Evolutionary conservation across 345 rosid species (phyloP), one percentile per base, ranked within the genome.

Genomic region (Conringia planisiliqua): DNA sequence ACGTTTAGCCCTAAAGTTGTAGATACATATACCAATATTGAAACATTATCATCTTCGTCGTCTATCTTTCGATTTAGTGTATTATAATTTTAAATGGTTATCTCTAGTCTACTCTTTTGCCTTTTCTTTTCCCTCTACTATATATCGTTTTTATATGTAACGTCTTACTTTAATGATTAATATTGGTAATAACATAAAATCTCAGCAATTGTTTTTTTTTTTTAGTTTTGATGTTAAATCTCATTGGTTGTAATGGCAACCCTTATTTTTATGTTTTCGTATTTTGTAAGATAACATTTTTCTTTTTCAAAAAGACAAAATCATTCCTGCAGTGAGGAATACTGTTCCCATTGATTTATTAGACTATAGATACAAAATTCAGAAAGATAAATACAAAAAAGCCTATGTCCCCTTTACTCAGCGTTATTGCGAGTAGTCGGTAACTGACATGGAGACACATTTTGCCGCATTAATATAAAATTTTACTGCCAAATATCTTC

Each of bases 1-100:
- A 32, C 77, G 71, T 32, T 43, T 73, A 54, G 38, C 12, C 35
- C 55, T 64, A 64, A 64, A 64, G 46, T 70, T 73, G 18, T 63
- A 73, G 70, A 38, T 50, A 16, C 6, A 27, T 14, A 30, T 2
- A 55, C 52, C 18, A 11, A 68, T 10, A 12, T 2, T 29, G 9
- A 43, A 56, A 56, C 42, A 40, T 27, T 69, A 13, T 56, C 24
- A 13, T 39, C 33, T 7, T 36, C 46, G 3, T 60, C 13, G 7
- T 24, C 11, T 27, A 20, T n/a, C 68, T 1, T 62, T 27, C 27
- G 68, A 27, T 27, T 26, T 43, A 8, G 22, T 62, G 51, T 26
- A n/a, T 5, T 39, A 7, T 39, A 24, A 22, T 35, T 36, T 36
- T 10, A 22, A 51, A 51, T 51, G 24, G 7, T 16, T n/a, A 38